Conservation (phyloP, 73 alveolate genomes). For the Durusdinium trenchii region DNA sequence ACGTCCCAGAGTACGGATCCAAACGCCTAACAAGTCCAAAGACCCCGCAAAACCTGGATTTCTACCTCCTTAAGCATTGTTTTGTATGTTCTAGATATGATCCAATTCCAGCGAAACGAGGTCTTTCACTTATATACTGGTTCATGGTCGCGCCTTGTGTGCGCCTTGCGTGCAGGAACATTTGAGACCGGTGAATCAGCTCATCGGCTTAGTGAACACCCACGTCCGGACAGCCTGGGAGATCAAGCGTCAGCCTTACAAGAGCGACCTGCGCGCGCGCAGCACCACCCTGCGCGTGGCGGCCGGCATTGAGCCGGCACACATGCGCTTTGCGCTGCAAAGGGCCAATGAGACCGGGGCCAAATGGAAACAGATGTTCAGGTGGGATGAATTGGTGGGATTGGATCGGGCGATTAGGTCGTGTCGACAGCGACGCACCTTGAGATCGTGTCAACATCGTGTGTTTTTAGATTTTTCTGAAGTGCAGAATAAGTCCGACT, state of each 20-base stretch:
- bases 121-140: neutral
- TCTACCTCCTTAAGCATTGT: too few species aligned
- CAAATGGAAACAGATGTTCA: slow-evolving; percentile 90
- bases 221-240: slow-evolving; percentile 74
- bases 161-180: slow-evolving; percentile 52
- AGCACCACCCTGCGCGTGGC: slow-evolving; percentile 88
- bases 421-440: too few species aligned
- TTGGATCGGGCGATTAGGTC: too few species aligned
- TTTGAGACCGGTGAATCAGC: slow-evolving; percentile 61
- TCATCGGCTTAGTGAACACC: slow-evolving; percentile 73
- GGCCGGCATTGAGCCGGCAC: slow-evolving; percentile 56
- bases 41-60: too few species aligned
- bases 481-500: too few species aligned
- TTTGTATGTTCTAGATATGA: too few species aligned
- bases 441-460: too few species aligned
- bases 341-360: slow-evolving; percentile 93
- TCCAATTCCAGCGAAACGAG: too few species aligned
- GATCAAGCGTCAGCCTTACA: slow-evolving; percentile 92
- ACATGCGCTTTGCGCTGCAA: slow-evolving; percentile 87
- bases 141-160: neutral
- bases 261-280: slow-evolving; percentile 82
- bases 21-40: too few species aligned
- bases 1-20: too few species aligned
- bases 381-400: neutral
- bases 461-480: too few species aligned